Evolutionary conservation across 2,329 filamentous ascomycete genomes (phyloP), one percentile per base, ranked within the genome.

Genomic region (Hymenoscyphus fraxineus): DNA sequence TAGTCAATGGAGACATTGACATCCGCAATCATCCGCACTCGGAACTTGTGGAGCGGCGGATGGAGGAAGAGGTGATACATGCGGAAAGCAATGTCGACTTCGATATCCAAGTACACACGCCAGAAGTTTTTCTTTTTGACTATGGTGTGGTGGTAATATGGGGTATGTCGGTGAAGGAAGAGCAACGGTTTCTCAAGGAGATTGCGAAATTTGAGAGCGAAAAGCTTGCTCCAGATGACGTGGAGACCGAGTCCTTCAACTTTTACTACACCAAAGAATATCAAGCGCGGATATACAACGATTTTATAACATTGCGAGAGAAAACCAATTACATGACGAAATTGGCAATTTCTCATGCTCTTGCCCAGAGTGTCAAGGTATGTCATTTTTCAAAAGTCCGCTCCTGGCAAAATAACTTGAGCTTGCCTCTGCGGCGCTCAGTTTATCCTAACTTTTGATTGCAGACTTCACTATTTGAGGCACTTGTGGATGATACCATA

Each of bases 201-300:
- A 90, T 99, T 67, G 87, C 92, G 64, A 97, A 95, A 74, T 99
- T 98, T 71, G 95, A 97, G 77, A 85, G 88, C 51, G 94, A 97
- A 75, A 97, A 97, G 77, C 83, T 98, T 59, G 88, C 88, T 32
- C 86, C 89, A 12, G 93, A 96, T 74, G 92, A 97, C 71, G 88
- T 97, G 38, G 94, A 99, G 79, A 92, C 93, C 58, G 95, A 99
- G 77, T 92, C 94, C 74, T 99, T 99, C 83, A 99, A 99, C 77
- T 99, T 98, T 77, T 99, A 99, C 81, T 98, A 99, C 80, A 98
- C 95, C 2, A 86, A 91, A 73, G 94, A 98, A 76, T 99, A 99
- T 76, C 96, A 99, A 78, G 92, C 95, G 27, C 89, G 95, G 60
- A 99, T 99, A 77, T 99, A 99, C 84, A 99, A 99, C 78, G 95